phyloP scores from a whole-genome alignment of 371 early-diverging fungal genomes.

The Mucor racemosus region DNA sequence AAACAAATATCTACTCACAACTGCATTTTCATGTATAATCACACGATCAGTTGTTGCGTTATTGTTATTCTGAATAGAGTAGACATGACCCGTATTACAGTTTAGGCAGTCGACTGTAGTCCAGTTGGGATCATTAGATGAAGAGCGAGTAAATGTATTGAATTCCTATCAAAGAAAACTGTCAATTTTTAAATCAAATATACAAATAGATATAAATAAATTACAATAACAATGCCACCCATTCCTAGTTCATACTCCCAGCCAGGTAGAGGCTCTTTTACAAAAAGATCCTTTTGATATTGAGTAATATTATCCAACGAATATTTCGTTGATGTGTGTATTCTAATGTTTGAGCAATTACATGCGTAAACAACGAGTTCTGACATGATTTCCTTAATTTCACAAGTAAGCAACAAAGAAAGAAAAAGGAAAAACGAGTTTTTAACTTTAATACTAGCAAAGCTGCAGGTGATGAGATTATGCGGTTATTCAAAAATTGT shows the following conservation, averaged over 20 bases:
- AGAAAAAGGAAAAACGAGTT: not conserved
- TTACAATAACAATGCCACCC: slow-evolving; percentile 47
- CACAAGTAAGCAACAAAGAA: not conserved
- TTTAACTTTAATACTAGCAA: not conserved
- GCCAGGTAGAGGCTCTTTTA: slow-evolving; percentile 34
- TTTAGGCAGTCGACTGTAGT: slow-evolving; percentile 39
- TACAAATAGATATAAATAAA: slow-evolving; percentile 1
- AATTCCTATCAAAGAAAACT: slow-evolving; percentile 9
- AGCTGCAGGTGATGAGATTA: not conserved
- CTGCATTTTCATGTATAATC: slow-evolving; percentile 19
- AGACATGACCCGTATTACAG: slow-evolving; percentile 37
- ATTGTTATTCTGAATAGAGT: slow-evolving; percentile 22
- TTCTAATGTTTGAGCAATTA: slow-evolving; percentile 44
- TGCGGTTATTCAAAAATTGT: not conserved
- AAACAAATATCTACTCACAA: slow-evolving; percentile 7
- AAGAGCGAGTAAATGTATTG: slow-evolving; percentile 16
- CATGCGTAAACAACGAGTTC: slow-evolving; percentile 47
- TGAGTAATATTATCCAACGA: slow-evolving; percentile 23
- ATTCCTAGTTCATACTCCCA: slow-evolving; percentile 48
- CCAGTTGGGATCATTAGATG: slow-evolving; percentile 20
- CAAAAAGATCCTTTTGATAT: slow-evolving; percentile 16
- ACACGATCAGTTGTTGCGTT: slow-evolving; percentile 20
- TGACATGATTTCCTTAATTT: slow-evolving; percentile 11
- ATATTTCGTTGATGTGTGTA: slow-evolving; percentile 42
- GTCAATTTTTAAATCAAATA: not conserved